Percentiles rank a stretch among this genome's conserved stretches.
These are phyloP conservation scores for Scutellaria barbata DNA, from an alignment of 257 asterid genomes.

Conservation along the genomic window DNA sequence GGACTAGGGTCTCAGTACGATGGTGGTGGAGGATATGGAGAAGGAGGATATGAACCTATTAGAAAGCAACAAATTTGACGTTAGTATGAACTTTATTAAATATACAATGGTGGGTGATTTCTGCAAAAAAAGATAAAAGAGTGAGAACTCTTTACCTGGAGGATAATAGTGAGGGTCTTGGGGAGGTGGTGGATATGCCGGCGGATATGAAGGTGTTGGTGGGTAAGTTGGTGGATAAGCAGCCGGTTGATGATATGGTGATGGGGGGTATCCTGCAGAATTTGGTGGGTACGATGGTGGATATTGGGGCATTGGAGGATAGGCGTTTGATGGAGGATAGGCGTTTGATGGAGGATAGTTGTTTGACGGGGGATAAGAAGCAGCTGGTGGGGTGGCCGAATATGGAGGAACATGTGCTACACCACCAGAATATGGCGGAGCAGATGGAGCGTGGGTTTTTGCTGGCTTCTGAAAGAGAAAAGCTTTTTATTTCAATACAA, in stretches of 20 bases:
- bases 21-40: not conserved
- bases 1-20: constrained; percentile 10
- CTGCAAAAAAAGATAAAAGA: not conserved
- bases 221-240: constrained; percentile 49
- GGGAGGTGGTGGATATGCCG: constrained; percentile 57
- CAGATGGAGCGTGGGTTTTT: constrained; percentile 43
- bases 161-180: constrained; percentile 46
- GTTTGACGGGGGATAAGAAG: constrained; percentile 36
- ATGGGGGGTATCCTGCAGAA: constrained; percentile 51
- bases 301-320: constrained; percentile 40
- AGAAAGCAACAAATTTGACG: constrained; percentile 9
- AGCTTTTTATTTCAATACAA: not conserved
- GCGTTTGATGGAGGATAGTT: constrained; percentile 33
- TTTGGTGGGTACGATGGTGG: constrained; percentile 48
- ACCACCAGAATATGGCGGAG: constrained; percentile 40
- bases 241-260: constrained; percentile 47
- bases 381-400: constrained; percentile 46
- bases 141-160: constrained; percentile 42
- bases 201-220: constrained; percentile 48
- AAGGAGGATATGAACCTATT: constrained; percentile 40
- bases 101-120: not conserved
- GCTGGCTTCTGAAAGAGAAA: constrained; percentile 48
- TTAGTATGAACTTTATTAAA: not conserved
- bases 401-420: constrained; percentile 39
- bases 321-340: constrained; percentile 1